Percentiles rank a stretch among this genome's conserved stretches.
These are phyloP conservation scores for Entonaema liquescens DNA, from an alignment of 495 filamentous ascomycete species.

Conservation along the genomic window DNA sequence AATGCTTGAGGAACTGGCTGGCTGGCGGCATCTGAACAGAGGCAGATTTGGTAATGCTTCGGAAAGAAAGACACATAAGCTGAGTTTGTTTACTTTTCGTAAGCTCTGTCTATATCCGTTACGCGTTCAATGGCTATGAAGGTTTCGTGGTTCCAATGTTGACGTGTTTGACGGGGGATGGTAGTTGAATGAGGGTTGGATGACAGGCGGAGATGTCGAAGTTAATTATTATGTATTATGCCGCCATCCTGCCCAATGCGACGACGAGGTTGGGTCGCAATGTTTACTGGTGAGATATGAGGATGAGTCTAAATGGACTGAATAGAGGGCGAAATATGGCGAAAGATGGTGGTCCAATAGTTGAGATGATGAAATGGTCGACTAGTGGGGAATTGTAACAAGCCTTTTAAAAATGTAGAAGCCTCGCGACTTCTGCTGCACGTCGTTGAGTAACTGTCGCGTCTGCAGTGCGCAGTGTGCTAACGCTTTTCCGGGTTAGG, in stretches of 20 bases:
- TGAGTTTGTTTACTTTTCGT: constrained; percentile 41
- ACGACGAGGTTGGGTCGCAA: constrained; percentile 46
- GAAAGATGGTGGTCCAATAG: constrained; percentile 35
- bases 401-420: constrained; percentile 10
- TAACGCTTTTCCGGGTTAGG: constrained; percentile 11
- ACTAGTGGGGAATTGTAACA: constrained; percentile 26
- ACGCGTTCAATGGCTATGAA: constrained; percentile 36
- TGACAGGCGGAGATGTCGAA: constrained; percentile 36
- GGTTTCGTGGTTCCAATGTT: constrained; percentile 40
- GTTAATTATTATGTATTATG: constrained; percentile 43
- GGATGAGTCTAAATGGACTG: constrained; percentile 17
- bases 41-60: constrained; percentile 30
- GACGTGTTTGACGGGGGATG: constrained; percentile 38
- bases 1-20: constrained; percentile 45
- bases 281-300: constrained; percentile 9
- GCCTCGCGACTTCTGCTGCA: constrained; percentile 38
- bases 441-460: constrained; percentile 35
- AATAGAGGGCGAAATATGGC: constrained; percentile 24
- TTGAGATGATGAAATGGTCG: constrained; percentile 14
- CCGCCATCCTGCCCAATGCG: constrained; percentile 43
- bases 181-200: constrained; percentile 36
- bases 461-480: constrained; percentile 13
- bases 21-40: constrained; percentile 45
- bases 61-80: constrained; percentile 38
- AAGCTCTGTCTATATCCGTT: constrained; percentile 28